Base-by-base conservation (phyloP, 345 rosid genomes). In the Salix exigua region DNA sequence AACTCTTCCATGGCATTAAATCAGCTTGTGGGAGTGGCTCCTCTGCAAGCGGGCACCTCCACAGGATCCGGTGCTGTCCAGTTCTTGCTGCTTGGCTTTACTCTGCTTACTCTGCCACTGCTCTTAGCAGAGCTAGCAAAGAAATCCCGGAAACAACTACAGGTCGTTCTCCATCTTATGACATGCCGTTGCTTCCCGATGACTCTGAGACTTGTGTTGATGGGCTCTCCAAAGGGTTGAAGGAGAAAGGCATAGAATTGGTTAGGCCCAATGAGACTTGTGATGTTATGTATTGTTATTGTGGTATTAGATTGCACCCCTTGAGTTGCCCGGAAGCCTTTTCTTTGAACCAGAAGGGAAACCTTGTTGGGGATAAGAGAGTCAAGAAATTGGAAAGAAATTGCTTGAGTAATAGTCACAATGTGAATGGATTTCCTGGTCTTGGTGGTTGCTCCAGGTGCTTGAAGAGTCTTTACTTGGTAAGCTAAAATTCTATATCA, bases 161-260 rank as follows among this genome's bases (percentile, higher is more conserved):
- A 2, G 83, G 72, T 37, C 82, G 74, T 18, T 9, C 82, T 4
- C 66, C 83, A 16, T 73, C 85, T 6, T 89, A 91, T 53, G 94
- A 95, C 75, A 75, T 89, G 89, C 99, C 99, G 13, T 60, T 91
- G 80, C 89, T 95, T 31, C 99, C 99, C 1, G 98, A 93, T 38
- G 99, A 95, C 76, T 93, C 99, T 33, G 99, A 95, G 85, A 90
- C 97, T 10, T 95, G 99, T 78, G 93, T 91, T 19, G 96, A 91
- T 33, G 91, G 37, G 97, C 90, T 77, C 8, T 68, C 71, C 5
- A 90, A 88, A 55, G 90, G 90, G 16, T 55, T 95, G 85, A 89
- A 78, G 25, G 85, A 80, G 77, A 88, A 81, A 83, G 99, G 98
- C 46, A 84, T 95, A 0, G 89, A 85, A 79, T 75, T 95, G 46